These are phyloP conservation scores for Phyllostachys edulis DNA, from an alignment of 176 grass and related monocot species.

Conservation along the genomic window DNA sequence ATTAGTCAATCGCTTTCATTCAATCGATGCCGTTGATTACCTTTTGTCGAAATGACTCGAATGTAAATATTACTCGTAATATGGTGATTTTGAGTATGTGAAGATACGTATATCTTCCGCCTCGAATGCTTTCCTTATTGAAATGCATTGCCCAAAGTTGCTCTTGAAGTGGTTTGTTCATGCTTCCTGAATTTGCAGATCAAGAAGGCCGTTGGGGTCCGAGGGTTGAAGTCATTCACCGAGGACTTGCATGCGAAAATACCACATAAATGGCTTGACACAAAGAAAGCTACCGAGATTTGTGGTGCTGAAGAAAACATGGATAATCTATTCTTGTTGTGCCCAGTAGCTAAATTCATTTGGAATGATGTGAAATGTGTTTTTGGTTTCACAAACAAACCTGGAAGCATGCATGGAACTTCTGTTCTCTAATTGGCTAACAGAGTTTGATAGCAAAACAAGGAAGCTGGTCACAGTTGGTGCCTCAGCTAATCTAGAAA, in stretches of 20 bases:
- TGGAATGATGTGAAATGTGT: no score
- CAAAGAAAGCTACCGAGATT: no score
- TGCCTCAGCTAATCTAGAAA: no score
- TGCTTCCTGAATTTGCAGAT: conserved; percentile 37
- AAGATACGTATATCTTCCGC: conserved; percentile 34
- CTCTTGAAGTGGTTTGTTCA: neutral
- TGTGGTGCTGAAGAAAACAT: no score
- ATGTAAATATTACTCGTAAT: neutral
- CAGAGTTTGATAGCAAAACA: no score
- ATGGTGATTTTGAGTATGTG: conserved; percentile 25
- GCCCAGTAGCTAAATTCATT: no score
- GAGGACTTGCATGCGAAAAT: conserved; percentile 23
- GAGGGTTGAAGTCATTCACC: conserved; percentile 62
- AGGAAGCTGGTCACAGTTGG: no score
- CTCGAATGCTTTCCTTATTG: neutral
- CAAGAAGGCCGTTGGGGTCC: conserved; percentile 55
- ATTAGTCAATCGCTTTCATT: conserved; percentile 56
- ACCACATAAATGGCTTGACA: conserved; percentile 41
- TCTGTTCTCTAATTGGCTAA: no score
- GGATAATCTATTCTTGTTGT: no score
- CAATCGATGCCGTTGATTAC: conserved; percentile 36
- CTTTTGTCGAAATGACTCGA: conserved; percentile 32
- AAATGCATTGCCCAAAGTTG: neutral
- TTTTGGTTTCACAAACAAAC: no score
- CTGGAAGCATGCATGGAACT: no score